A percentile compares a stretch with the other conserved stretches of the same genome.
Conservation (phyloP, 352 stramenopile genomes). For the Pythium chondricola region DNA sequence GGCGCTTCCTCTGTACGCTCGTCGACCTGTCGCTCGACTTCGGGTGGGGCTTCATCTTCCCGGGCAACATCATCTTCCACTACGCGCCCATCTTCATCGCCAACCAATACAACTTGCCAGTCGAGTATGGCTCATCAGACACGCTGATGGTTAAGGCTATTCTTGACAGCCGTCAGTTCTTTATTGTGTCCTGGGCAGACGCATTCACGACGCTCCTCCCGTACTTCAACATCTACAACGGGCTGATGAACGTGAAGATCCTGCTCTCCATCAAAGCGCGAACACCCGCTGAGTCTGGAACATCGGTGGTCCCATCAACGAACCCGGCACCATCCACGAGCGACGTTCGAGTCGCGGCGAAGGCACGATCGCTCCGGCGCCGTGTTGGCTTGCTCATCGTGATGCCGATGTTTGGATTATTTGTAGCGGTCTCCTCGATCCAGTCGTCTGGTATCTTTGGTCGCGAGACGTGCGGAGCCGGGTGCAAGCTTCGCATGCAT, state of each 20-base stretch:
- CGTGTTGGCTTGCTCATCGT: conserved; percentile 1
- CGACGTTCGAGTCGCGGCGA: too few species aligned
- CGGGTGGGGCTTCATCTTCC: conserved; percentile 22
- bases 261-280: conserved; percentile 6
- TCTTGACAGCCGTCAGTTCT: conserved; percentile 24
- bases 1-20: conserved; percentile 19
- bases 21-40: conserved; percentile 24
- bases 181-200: conserved; percentile 21
- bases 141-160: conserved; percentile 14
- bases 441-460: conserved; percentile 24
- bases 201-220: conserved; percentile 19
- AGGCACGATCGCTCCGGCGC: neutral
- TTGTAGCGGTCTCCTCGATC: conserved; percentile 30
- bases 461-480: conserved; percentile 15
- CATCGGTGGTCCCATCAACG: neutral
- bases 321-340: neutral
- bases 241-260: conserved; percentile 23
- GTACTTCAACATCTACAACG: conserved; percentile 26
- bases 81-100: conserved; percentile 19
- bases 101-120: conserved; percentile 11
- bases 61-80: conserved; percentile 19
- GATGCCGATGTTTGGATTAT: conserved; percentile 22
- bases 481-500: conserved; percentile 35
- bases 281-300: too few species aligned
- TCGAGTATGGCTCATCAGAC: conserved; percentile 16